Evolutionary conservation across 139 green algal species (phyloP), one percentile per base, ranked within the genome.

Genomic region (Haematococcus lacustris): DNA sequence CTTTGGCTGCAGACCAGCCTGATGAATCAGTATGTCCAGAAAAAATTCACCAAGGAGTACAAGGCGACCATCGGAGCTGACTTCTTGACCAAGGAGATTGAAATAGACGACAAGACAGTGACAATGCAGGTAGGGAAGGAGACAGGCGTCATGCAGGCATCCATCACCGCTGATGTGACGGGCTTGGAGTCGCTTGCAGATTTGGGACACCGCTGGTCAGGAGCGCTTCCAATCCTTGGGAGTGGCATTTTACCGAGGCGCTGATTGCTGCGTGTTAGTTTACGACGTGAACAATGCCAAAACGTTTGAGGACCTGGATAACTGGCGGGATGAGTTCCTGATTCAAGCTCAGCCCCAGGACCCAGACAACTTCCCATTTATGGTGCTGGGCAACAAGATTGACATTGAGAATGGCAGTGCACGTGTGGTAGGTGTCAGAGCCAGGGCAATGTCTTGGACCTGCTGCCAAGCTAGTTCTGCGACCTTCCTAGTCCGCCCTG

Each of bases 21-120:
- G 39, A 99, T 99, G 95, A 98, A 99, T 78, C 92, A 98, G 78
- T 98, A 98, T 43, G 95, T 99, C 34, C 94, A 97, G 80, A 97
- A 97, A 81, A 98, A 99, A 82, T 99, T 99, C 76, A 92, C 80
- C 62, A 95, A 93, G 76, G 92, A 98, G 80, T 99, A 99, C 88
- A 99, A 99, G 73, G 95, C 95, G 6, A 99, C 95, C 0, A 99
- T 99, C 60, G 95, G 95, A 1, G 95, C 95, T 7, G 95, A 99
- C 73, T 99, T 99, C 83, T 75, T 98, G 17, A 98, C 95, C 1
- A 99, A 99, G 71, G 95, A 99, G 74, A 92, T 99, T 37, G 87
- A 97, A 63, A 87, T 99, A 25, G 95, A 99, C 51, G 95, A 98
- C 76, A 89, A 91, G 71, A 84, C 96, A 32, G 94, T 99, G 25